A percentile compares a stretch with the other conserved stretches of the same genome.
phyloP scores from a whole-genome alignment of 805 yeast genomes.

The Blastobotrys attinorum region DNA sequence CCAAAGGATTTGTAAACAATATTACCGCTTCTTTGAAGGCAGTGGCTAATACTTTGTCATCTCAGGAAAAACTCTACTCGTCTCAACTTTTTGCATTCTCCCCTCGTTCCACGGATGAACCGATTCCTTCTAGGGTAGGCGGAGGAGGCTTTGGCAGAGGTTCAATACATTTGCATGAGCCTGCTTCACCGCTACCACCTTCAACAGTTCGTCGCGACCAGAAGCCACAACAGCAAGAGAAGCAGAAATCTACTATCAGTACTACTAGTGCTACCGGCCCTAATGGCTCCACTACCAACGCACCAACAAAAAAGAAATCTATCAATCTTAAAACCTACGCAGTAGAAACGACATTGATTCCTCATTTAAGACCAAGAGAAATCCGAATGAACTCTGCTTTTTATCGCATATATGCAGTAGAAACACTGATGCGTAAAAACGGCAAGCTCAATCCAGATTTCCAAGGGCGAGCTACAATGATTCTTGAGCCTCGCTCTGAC shows the following conservation, averaged over 20 bases:
- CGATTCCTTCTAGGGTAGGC: conserved; percentile 7
- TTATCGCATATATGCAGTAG: conserved; percentile 29
- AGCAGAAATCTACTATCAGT: too few species aligned
- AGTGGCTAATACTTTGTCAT: conserved; percentile 19
- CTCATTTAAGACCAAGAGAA: conserved; percentile 25
- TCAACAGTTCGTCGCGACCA: too few species aligned
- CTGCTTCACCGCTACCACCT: not conserved
- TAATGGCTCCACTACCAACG: not conserved
- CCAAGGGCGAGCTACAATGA: conserved; percentile 27
- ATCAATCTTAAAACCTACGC: conserved; percentile 25
- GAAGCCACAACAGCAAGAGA: too few species aligned
- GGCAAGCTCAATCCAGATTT: conserved; percentile 29
- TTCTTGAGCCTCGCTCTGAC: conserved; percentile 23
- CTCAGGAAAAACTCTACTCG: conserved; percentile 18
- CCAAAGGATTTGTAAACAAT: conserved; percentile 18
- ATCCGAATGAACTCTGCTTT: conserved; percentile 29
- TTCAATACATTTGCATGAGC: not conserved
- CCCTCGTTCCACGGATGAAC: conserved; percentile 22
- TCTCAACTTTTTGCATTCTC: conserved; percentile 18
- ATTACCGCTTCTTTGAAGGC: conserved; percentile 19
- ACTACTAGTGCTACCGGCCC: conserved; percentile 4
- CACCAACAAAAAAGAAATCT: conserved; percentile 6
- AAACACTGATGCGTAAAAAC: conserved; percentile 26
- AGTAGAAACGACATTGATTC: conserved; percentile 24
- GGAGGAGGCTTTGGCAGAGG: not conserved